Conservation (phyloP, 164 flowering plant genomes). For the Stephania yunnanensis region DNA sequence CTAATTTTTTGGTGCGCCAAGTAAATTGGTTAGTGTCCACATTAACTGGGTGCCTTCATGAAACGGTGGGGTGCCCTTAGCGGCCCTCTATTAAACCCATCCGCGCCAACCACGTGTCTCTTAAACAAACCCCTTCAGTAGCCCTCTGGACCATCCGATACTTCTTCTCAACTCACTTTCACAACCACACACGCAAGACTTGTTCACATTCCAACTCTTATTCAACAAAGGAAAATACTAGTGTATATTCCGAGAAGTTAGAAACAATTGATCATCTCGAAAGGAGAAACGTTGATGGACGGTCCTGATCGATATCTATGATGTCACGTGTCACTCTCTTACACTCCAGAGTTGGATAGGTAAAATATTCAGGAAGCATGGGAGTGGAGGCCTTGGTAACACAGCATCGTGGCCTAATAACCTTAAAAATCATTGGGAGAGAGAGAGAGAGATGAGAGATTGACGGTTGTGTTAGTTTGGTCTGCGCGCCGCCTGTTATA, state of each 20-base stretch:
- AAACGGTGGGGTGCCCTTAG: no score
- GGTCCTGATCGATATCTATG: no score
- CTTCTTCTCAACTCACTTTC: background rate
- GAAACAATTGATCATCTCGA: background rate
- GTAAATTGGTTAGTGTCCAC: no score
- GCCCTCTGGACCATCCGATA: background rate
- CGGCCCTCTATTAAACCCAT: background rate
- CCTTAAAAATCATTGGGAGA: background rate
- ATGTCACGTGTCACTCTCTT: no score
- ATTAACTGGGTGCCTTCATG: no score
- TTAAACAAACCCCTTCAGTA: background rate
- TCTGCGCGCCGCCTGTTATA: background rate
- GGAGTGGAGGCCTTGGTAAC: background rate
- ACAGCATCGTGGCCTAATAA: no score
- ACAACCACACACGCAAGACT: background rate
- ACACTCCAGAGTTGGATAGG: no score
- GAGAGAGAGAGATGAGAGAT: background rate
- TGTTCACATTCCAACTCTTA: background rate
- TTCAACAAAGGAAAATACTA: background rate
- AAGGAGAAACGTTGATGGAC: no score
- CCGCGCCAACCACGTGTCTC: background rate
- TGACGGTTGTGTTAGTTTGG: background rate
- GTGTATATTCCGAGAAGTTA: background rate
- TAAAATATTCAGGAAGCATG: background rate
- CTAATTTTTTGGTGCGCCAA: no score